Base-by-base conservation (phyloP, 2,329 filamentous ascomycete genomes). In the Aureobasidium sp. region DNA sequence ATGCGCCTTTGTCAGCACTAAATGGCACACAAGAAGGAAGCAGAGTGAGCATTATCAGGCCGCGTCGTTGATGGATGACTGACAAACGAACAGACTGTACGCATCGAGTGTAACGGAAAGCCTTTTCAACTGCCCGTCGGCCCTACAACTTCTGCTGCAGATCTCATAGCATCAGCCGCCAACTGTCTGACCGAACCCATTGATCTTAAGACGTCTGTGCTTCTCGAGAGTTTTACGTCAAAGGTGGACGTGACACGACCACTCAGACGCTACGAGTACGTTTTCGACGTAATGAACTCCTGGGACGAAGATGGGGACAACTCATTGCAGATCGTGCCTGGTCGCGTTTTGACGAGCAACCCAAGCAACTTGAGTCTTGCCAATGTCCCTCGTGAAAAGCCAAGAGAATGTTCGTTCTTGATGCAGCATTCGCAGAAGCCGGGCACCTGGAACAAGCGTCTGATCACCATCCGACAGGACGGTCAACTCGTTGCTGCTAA, bases 401-500 rank as follows among this genome's bases (percentile, higher is more conserved):
- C 91, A 0, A 72, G 76, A 1, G 88, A 88, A 46, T 84, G 86
- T 63, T 84, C 84, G 15, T 83, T 92, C 61, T 82, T 87, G 62
- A 79, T 97, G 66, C 87, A 93, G 69, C 87, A 96, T 74, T 94
- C 89, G 0, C 88, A 91, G 47, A 87, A 85, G 51, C 86, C 87
- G 0, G 89, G 90, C 17, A 94, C 91, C 72, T 97, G 93, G 94
- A 87, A 86, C 67, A 96, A 96, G 75, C 85, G 90, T 43, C 91
- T 83, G 74, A 79, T 97, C 57, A 91, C 86, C 0, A 76, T 97
- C 34, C 81, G 87, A 5, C 71, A 79, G 9, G 88, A 88, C 62
- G 92, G 92, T 0, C 92, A 96, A 72, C 73, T 88, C 17, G 73
- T 80, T 50, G 79, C 86, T 29, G 83, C 89, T 44, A 96, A 94